Base-by-base conservation (phyloP, 352 stramenopile species). In the Phytophthora quininea region DNA sequence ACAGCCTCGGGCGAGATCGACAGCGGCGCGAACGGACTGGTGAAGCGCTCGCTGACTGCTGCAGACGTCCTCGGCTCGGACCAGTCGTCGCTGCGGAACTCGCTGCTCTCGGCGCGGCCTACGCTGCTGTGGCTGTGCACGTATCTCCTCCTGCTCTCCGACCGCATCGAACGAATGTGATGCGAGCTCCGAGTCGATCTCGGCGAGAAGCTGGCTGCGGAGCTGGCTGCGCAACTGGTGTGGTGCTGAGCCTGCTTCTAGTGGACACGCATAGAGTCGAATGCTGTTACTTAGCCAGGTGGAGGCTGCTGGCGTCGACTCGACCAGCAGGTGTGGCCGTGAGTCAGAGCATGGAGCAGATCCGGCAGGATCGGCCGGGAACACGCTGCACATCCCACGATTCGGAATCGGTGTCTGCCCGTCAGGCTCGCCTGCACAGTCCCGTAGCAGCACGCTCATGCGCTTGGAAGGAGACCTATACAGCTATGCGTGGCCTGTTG, bases 21-120 rank as follows among this genome's bases (percentile, higher is more conserved):
- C 3, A 82, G 37, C 10, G 61, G 59, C 27, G 51, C 53, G 45
- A 87, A 87, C 43, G 78, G 78, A 53, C 65, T 82, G 43, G 59
- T 59, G 68, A 74, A 82, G 53, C 66, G 56, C 38, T 59, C 46
- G 14, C 66, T 69, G 15, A 68, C 54, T 3, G 43, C 43, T 24
- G 43, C 15, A 49, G 43, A 49, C 3, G 43, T 49, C 9, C 43
- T 49, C 6, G 15, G 43, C 3, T 19, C 29, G 1, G 43, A 49
- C 43, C 43, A 49, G 15, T 49, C 43, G 11, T 49, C 43, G 43
- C 43, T 49, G 15, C 29, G 29, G 42, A 46, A 43, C 24, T 60
- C 49, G 7, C 33, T 59, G 43, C 46, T 27, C 6, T 54, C 10
- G 14, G 53, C 38, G 4, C 4, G 47, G 40, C 32, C 27, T 24